phyloP scores from a whole-genome alignment of 805 yeast genomes.

The Cyberlindnera xylosilytica region DNA sequence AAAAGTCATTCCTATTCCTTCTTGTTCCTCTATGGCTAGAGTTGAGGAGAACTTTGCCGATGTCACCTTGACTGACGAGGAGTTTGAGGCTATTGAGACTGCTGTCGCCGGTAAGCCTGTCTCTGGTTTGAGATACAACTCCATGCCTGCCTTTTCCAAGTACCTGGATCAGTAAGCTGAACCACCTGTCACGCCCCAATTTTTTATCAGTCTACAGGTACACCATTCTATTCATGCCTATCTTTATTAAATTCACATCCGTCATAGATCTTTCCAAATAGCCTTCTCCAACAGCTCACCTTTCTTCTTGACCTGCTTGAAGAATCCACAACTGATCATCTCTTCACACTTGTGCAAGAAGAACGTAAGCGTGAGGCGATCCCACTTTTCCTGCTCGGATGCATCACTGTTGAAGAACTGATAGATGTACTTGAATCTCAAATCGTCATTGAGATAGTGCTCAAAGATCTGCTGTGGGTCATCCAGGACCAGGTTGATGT shows the following conservation, averaged over 20 bases:
- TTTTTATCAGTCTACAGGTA: too few relatives aligned
- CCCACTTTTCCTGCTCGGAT: conserved; percentile 50
- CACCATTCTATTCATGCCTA: too few relatives aligned
- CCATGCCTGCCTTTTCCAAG: too few relatives aligned
- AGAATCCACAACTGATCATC: conserved; percentile 62
- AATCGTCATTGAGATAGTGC: conserved; percentile 23
- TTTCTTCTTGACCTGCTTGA: conserved; percentile 53
- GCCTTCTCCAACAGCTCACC: conserved; percentile 68
- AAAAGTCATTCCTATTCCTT: conserved; percentile 74
- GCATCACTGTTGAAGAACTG: conserved; percentile 27
- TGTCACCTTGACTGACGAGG: conserved; percentile 49
- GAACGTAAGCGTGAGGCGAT: conserved; percentile 61
- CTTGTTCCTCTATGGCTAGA: conserved; percentile 59
- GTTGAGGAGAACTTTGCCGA: conserved; percentile 58
- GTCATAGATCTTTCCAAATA: conserved; percentile 58
- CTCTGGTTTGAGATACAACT: conserved; percentile 60
- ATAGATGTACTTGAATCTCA: conserved; percentile 27
- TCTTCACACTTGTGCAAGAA: conserved; percentile 75
- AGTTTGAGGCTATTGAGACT: conserved; percentile 39
- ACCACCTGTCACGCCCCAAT: too few relatives aligned
- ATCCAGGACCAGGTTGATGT: conserved; percentile 23
- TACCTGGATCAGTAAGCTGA: too few relatives aligned
- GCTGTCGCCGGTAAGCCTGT: conserved; percentile 42
- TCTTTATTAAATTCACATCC: too few relatives aligned
- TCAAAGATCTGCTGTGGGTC: conserved; percentile 19